Evolutionary conservation across 192 early-diverging fungal genomes (phyloP), one percentile per base, ranked within the genome.

Genomic region (Coemansia sp.): DNA sequence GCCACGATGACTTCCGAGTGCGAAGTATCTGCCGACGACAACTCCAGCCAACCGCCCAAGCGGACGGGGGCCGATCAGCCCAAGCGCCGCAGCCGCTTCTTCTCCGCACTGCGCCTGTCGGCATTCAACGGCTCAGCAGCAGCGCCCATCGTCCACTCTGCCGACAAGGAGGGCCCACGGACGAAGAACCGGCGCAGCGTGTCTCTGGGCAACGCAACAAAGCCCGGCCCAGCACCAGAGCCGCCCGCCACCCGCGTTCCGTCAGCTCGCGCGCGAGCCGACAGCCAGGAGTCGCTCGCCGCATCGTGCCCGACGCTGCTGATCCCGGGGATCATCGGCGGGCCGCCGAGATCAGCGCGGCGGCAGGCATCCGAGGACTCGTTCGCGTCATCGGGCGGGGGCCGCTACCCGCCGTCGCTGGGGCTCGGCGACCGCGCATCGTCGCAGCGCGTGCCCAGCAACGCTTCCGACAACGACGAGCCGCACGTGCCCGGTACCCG

Each of bases 41-140:
- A 54, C 29, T 1, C 24, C 33, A 64, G 40, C 48, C 31, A 3
- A 9, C 27, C 17, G 42, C 31, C 51, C 29, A 14, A 36, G 27
- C n/a, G 42, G 59, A 11, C 46, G 3, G 41, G 16, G 31, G 44
- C 61, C 3, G 42, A 29, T 0, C 66, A 67, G 27, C 77, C 67
- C 4, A 78, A 78, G 53, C 78, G 78, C 34, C 69, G 78, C 31
- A 81, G 78, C 45, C 69, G 78, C 19, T 75, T 81, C 57, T 64
- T 81, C 2, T 61, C 73, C 8, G 73, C 67, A 3, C 51, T 81
- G 41, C 73, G 73, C 1, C 63, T 72, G 19, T 68, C 78, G 0
- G 64, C 62, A 3, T 69, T 64, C 21, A 33, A 56, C 3, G 57
- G 66, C 35, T 45, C 61, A 4, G 29, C 62, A 29, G 62, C 62